These are phyloP conservation scores for Fagus crenata DNA, from an alignment of 306 rosid species.

Conservation along the genomic window DNA sequence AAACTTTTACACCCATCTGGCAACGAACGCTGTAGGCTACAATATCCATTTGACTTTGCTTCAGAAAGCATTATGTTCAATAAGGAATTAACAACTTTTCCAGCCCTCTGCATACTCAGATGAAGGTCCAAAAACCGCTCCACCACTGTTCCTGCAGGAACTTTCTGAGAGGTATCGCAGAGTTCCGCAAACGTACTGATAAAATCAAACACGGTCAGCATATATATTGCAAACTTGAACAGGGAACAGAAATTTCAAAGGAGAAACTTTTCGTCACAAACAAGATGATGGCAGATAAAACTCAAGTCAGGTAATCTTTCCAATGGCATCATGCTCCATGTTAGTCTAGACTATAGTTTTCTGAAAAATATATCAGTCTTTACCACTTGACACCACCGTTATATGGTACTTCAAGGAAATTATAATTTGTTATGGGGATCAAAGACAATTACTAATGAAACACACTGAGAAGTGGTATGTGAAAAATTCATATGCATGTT, in stretches of 20 bases:
- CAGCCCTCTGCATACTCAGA: slow-evolving; percentile 43
- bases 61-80: slow-evolving; percentile 28
- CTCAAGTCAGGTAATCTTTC: not conserved
- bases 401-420: too few species aligned
- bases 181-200: slow-evolving; percentile 59
- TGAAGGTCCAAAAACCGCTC: slow-evolving; percentile 64
- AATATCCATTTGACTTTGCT: slow-evolving; percentile 25
- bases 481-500: too few species aligned
- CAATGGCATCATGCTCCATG: not conserved
- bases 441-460: too few species aligned
- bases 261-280: not conserved
- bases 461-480: too few species aligned
- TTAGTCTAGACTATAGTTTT: too few species aligned
- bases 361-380: too few species aligned
- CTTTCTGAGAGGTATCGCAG: slow-evolving; percentile 42
- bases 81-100: slow-evolving; percentile 37
- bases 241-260: too few species aligned
- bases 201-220: slow-evolving; percentile 8
- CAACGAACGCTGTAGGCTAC: slow-evolving; percentile 2
- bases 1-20: slow-evolving; percentile 38
- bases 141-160: slow-evolving; percentile 52
- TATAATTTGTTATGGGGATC: too few species aligned
- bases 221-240: slow-evolving; percentile 1
- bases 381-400: too few species aligned
- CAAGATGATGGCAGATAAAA: too few species aligned